Evolutionary conservation across 345 rosid species (phyloP), one percentile per base, ranked within the genome.

Genomic region (Pseudoturritis turrita): DNA sequence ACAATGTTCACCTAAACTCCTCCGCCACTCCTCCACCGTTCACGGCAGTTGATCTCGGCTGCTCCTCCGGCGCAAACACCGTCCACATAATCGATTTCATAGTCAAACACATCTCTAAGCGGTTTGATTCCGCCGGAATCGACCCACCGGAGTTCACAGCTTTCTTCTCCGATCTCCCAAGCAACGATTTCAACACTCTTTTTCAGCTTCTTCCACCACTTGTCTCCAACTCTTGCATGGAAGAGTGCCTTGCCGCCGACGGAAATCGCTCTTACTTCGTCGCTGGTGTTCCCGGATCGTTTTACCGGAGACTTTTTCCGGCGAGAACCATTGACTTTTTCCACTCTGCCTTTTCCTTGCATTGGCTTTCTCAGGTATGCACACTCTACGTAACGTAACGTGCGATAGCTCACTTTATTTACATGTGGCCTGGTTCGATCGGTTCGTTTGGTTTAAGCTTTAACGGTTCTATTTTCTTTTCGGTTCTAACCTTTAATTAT

Each of bases 181-280:
- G 89, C 83, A 93, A 94, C 41, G 98, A 94, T 74, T 94, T 94
- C 85, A 94, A 94, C 81, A 94, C 94, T 21, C 91, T 94, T 12
- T 94, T 94, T 72, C 97, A 94, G 68, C 95, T 89, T 62, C 80
- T 94, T 14, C 97, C 97, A 26, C 90, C 94, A 11, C 41, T 83
- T 3, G 88, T 84, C 22, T 79, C 77, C 5, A 84, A 83, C 8
- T 82, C 86, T 8, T 87, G 94, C 77, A 89, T 89, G 96, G 94
- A 94, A 70, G 96, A 90, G 74, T 87, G 93, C 67, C 81, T 92
- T 3, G 91, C 96, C 1, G 83, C 96, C 2, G 85, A 82, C 17
- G 85, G 82, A 44, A 91, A 88, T 65, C 87, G 98, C 13, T 83
- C 89, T 6, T 94, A 89, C 47, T 94, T 89, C 26, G 92, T 78